Percentiles rank a stretch among this genome's conserved stretches.
phyloP scores from a whole-genome alignment of 2,329 filamentous ascomycete genomes.

The Ploettnerulaceae sp. region DNA sequence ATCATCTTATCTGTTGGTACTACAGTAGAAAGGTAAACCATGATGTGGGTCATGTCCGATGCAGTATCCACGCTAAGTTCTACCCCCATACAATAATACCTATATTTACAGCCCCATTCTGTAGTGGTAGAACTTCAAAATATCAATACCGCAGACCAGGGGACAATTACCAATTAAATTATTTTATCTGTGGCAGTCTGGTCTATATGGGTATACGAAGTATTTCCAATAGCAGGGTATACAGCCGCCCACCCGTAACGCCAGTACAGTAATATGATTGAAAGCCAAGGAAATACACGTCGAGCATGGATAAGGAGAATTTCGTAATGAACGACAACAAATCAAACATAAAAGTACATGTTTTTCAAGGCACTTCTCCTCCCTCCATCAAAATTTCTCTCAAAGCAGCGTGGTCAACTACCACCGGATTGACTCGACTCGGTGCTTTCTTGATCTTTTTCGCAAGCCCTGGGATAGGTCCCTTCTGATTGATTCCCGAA shows the following conservation, averaged over 20 bases:
- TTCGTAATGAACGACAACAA: constrained; percentile 7
- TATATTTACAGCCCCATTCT: too few relatives aligned
- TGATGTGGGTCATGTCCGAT: too few relatives aligned
- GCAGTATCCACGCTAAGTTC: too few relatives aligned
- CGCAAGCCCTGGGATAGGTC: constrained; percentile 64
- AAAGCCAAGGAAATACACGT: constrained; percentile 3
- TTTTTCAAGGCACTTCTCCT: constrained; percentile 1
- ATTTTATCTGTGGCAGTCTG: constrained; percentile 1
- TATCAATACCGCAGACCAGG: too few relatives aligned
- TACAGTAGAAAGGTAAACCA: too few relatives aligned
- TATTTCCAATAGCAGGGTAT: constrained; percentile 7
- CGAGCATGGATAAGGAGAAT: constrained; percentile 6
- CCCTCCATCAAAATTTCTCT: constrained; percentile 29
- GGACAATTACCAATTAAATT: constrained; percentile 5
- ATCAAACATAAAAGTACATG: constrained; percentile 1
- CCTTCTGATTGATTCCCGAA: constrained; percentile 75
- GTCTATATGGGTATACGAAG: background rate
- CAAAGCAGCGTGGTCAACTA: constrained; percentile 31
- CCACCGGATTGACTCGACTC: constrained; percentile 27
- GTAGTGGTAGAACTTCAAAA: too few relatives aligned
- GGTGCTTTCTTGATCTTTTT: constrained; percentile 39
- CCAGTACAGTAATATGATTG: constrained; percentile 3
- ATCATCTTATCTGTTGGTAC: too few relatives aligned
- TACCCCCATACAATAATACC: too few relatives aligned
- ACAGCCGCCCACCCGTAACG: constrained; percentile 5